These are phyloP conservation scores for Rhodomyrtus tomentosa DNA, from an alignment of 345 rosid genomes.

Conservation along the genomic window DNA sequence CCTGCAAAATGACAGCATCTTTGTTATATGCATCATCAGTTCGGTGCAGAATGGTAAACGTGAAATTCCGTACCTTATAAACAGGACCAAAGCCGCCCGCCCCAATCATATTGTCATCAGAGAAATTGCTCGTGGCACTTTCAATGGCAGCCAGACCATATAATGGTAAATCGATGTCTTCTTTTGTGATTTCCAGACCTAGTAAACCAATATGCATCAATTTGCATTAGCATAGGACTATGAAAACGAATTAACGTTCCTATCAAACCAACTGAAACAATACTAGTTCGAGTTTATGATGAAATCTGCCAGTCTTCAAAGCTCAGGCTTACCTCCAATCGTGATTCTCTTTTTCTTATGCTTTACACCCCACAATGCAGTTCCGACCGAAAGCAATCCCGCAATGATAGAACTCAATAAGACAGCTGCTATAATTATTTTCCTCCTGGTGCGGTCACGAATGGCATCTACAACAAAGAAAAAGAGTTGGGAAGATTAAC, in stretches of 20 bases:
- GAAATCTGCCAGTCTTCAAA: not conserved
- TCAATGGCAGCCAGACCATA: conserved; percentile 16
- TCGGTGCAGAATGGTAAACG: too few relatives aligned
- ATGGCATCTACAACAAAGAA: not conserved
- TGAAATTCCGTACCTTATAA: conserved; percentile 21
- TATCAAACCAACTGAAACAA: not conserved
- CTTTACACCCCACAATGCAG: not conserved
- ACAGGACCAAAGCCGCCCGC: conserved; percentile 40
- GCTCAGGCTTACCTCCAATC: not conserved
- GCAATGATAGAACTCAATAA: not conserved
- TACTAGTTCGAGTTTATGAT: not conserved
- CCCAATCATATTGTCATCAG: conserved; percentile 24
- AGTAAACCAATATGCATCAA: not conserved
- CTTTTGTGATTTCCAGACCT: not conserved
- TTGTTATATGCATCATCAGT: not conserved
- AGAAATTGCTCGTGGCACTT: conserved; percentile 26
- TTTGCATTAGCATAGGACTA: not conserved
- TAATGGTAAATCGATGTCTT: conserved; percentile 15
- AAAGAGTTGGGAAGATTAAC: not conserved
- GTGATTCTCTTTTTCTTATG: not conserved
- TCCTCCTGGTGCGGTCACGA: not conserved
- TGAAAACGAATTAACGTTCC: not conserved
- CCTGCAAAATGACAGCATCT: conserved; percentile 15
- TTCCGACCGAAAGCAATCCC: not conserved
- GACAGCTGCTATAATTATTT: not conserved